A percentile compares a stretch with the other conserved stretches of the same genome.
These are phyloP conservation scores for Colletotrichum orchidophilum DNA, from an alignment of 2,329 filamentous ascomycete species.

Conservation along the genomic window DNA sequence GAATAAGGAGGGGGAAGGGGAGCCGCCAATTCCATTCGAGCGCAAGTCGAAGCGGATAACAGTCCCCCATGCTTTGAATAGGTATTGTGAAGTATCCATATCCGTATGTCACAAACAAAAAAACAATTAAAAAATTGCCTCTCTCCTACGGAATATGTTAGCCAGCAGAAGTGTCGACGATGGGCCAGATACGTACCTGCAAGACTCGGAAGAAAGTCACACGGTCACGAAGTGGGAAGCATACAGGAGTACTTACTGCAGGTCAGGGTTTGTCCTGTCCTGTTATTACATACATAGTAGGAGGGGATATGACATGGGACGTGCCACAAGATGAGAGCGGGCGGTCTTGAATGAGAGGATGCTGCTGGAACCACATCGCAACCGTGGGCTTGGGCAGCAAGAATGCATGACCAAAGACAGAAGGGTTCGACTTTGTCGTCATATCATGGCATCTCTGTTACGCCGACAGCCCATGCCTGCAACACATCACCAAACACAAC, in stretches of 20 bases:
- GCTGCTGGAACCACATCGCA: conserved; percentile 27
- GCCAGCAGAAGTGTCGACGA: neutral
- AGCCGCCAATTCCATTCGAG: conserved; percentile 14
- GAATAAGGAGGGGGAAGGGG: conserved; percentile 6
- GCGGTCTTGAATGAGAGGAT: conserved; percentile 27
- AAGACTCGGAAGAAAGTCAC: neutral
- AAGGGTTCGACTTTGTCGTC: conserved; percentile 30
- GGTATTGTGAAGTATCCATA: neutral
- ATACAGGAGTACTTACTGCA: neutral
- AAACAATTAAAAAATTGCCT: too few species aligned
- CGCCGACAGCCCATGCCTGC: conserved; percentile 12
- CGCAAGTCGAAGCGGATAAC: neutral
- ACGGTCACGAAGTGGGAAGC: neutral
- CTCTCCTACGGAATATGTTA: too few species aligned
- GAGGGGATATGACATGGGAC: conserved; percentile 25
- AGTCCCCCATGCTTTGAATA: neutral
- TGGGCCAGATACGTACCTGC: conserved; percentile 6
- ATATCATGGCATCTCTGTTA: conserved; percentile 27
- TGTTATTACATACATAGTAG: neutral
- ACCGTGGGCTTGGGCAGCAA: conserved; percentile 28
- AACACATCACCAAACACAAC: neutral
- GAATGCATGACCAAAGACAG: conserved; percentile 9
- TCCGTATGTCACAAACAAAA: neutral
- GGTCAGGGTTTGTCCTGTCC: neutral
- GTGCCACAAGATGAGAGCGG: conserved; percentile 23